Evolutionary conservation across 2,329 filamentous ascomycete species (phyloP), one percentile per base, ranked within the genome.

Genomic region (Fusarium sp.): DNA sequence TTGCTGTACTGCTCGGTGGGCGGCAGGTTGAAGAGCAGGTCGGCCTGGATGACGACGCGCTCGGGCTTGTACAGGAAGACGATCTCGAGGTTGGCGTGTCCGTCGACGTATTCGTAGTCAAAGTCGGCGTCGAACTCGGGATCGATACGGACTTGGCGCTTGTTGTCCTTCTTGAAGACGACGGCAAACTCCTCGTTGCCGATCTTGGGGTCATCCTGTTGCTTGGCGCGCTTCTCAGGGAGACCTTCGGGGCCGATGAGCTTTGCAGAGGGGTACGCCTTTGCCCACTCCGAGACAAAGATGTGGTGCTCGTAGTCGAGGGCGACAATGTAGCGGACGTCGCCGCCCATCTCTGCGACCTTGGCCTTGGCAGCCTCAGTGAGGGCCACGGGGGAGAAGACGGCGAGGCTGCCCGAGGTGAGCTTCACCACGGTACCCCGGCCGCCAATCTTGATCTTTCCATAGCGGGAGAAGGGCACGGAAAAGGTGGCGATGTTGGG

Each of bases 231-330:
- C 82, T 97, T 96, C 80, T 94, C 93, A 20, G 88, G 89, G 1
- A 99, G 87, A 0, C 92, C 93, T 74, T 95, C 90, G 1, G 93
- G 91, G 1, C 90, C 95, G 74, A 98, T 87, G 51, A 99, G 85
- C 74, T 90, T 89, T 31, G 95, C 94, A 42, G 86, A 79, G 0
- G 95, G 94, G 78, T 88, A 98, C 25, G 88, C 91, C 53, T 86
- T 82, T 74, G 91, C 89, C 95, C 96, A 99, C 53, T 92, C 85
- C 0, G 91, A 90, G 58, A 99, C 79, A 83, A 96, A 96, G 78
- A 99, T 93, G 85, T 99, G 96, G 80, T 99, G 96, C 82, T 99
- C 93, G 57, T 92, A 85, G 79, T 99, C 96, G 1, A 91, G 88
- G 1, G 96, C 95, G 25, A 95, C 84, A 71, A 99, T 90, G 84